Conservation (phyloP, 176 grass and related monocot species). For the Phyllostachys edulis region DNA sequence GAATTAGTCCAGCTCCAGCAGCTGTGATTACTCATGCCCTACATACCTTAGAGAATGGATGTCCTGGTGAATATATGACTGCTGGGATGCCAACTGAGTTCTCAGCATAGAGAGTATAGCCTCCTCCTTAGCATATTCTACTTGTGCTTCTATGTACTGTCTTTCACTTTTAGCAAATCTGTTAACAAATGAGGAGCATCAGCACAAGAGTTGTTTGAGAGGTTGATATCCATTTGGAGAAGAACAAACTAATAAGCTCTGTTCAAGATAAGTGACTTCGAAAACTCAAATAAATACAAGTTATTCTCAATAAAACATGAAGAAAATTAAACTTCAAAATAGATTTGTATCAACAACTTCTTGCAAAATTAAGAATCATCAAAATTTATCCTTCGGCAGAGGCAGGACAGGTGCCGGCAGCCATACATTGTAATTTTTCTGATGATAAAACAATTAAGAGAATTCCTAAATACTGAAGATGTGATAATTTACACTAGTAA, state of each 20-base stretch:
- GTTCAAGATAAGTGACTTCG: neutral
- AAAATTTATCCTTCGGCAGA: neutral
- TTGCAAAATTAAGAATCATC: neutral
- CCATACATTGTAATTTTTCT: neutral
- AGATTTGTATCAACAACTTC: neutral
- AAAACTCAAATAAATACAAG: neutral
- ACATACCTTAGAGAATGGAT: constrained; percentile 45
- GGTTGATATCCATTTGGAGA: neutral
- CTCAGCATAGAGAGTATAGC: constrained; percentile 35
- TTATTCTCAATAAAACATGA: neutral
- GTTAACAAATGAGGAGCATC: constrained; percentile 27
- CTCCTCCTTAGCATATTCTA: constrained; percentile 38
- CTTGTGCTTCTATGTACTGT: constrained; percentile 46
- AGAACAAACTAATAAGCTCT: constrained; percentile 11
- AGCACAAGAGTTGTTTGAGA: neutral
- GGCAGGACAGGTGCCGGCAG: neutral
- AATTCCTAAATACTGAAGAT: neutral
- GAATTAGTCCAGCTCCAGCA: constrained; percentile 3
- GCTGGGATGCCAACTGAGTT: constrained; percentile 41
- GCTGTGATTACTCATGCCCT: neutral
- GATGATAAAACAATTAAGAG: neutral
- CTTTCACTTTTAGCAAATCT: constrained; percentile 50
- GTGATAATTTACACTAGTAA: constrained; percentile 8
- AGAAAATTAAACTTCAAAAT: neutral
- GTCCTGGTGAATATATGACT: constrained; percentile 42